Evolutionary conservation across 148 eudicot genomes (phyloP), one percentile per base, ranked within the genome.

Genomic region (Gaultheria prostrata): DNA sequence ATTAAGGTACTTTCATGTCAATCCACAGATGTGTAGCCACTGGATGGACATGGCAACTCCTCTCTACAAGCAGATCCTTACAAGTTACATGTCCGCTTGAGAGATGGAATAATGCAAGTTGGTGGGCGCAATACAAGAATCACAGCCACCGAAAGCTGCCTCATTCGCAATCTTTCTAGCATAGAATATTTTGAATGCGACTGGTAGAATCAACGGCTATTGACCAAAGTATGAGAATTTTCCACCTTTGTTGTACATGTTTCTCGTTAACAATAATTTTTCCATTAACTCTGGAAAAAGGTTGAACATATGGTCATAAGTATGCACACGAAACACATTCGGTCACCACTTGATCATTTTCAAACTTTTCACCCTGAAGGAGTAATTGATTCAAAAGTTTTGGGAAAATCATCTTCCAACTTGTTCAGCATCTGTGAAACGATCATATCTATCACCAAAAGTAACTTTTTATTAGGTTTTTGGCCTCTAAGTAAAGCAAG

Each of bases 121-220:
- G 71, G 71, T 65, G 71, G 71, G 71, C 71, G 71, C 71, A 65
- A 26, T 65, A 28, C 33, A 65, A 65, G 71, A 65, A 65, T 65
- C 71, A 65, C 71, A 24, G 17, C 33, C 71, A 65, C 71, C 71
- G 71, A 65, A 65, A 65, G 71, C 71, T 65, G 71, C 71, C 71
- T 12, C 71, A 65, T 65, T 65, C 18, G 33, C 71, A 65, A 65
- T 65, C 71, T 65, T 65, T 65, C 33, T 26, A 11, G 33, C 35
- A 65, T 6, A 65, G 71, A 65, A 65, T 65, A 65, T 65, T 65
- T 65, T 65, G 71, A 65, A 65, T 12, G 26, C 6, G 18, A 28
- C 71, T 28, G 71, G 71, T 65, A 65, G 35, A 65, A 65, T 65
- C 71, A 24, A 24, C 71, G 71, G 71, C 71, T 26, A 65, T 65